phyloP scores from a whole-genome alignment of 208 protist species.

The Leptomonas pyrrhocoris region DNA sequence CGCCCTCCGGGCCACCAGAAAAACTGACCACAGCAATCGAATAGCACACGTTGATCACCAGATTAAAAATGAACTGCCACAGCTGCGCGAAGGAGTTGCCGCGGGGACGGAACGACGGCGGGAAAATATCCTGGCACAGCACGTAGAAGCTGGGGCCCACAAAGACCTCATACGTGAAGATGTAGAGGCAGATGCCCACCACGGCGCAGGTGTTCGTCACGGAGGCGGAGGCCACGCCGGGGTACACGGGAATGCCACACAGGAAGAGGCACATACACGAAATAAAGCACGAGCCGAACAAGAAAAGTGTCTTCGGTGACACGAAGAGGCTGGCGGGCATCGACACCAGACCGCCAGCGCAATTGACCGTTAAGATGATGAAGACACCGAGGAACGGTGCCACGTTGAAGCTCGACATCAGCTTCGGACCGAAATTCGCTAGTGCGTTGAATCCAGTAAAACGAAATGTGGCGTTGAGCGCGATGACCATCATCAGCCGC shows the following conservation, averaged over 20 bases:
- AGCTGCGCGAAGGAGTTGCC: conserved; percentile 49
- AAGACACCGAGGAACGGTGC: conserved; percentile 48
- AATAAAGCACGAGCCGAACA: conserved; percentile 32
- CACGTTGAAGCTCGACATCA: conserved; percentile 49
- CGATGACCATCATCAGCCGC: conserved; percentile 39
- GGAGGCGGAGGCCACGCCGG: conserved; percentile 35
- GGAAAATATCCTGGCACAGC: conserved; percentile 61
- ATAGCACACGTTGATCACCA: conserved; percentile 56
- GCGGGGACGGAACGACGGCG: conserved; percentile 48
- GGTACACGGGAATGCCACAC: conserved; percentile 56
- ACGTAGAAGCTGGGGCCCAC: conserved; percentile 59
- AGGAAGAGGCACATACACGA: conserved; percentile 47
- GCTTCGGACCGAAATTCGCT: conserved; percentile 64
- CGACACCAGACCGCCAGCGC: conserved; percentile 35
- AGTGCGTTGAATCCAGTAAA: conserved; percentile 72
- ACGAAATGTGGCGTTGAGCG: conserved; percentile 45
- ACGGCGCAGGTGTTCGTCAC: conserved; percentile 43
- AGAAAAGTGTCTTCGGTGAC: conserved; percentile 42
- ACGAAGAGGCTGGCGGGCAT: conserved; percentile 40
- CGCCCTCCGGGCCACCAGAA: conserved; percentile 16
- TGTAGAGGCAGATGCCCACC: conserved; percentile 56
- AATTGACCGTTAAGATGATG: conserved; percentile 63
- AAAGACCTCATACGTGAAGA: conserved; percentile 56
- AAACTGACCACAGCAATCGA: conserved; percentile 10
- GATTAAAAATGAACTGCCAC: conserved; percentile 63